Evolutionary conservation across 2,329 filamentous ascomycete genomes (phyloP).

Genomic region (Calonectria fujianensis): DNA sequence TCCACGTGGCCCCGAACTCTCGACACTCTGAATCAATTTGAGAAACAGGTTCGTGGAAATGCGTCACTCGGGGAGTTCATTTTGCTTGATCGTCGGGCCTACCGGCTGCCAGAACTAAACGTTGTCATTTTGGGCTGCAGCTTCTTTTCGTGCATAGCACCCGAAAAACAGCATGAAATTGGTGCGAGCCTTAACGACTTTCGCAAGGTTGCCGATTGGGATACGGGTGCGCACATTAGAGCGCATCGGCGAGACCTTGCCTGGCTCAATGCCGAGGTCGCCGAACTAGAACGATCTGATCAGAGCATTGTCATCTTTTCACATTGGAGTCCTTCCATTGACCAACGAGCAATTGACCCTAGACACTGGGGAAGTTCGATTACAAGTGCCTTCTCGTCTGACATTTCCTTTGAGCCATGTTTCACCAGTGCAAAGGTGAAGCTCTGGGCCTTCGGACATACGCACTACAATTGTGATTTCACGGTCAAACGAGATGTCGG

Average conservation of each 20-base stretch:
- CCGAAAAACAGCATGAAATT: slow-evolving; percentile 61
- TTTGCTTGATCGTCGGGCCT: slow-evolving; percentile 60
- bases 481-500: slow-evolving; percentile 26
- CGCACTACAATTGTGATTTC: slow-evolving; percentile 68
- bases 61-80: slow-evolving; percentile 61
- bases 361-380: slow-evolving; percentile 57
- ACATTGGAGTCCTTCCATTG: slow-evolving; percentile 64
- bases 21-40: slow-evolving; percentile 56
- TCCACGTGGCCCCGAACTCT: slow-evolving; percentile 61
- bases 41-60: slow-evolving; percentile 52
- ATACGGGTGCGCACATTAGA: slow-evolving; percentile 60
- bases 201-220: slow-evolving; percentile 66
- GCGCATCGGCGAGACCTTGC: slow-evolving; percentile 62
- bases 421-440: slow-evolving; percentile 60
- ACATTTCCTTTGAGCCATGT: slow-evolving; percentile 60
- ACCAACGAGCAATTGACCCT: slow-evolving; percentile 59
- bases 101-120: slow-evolving; percentile 49
- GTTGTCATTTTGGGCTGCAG: slow-evolving; percentile 62
- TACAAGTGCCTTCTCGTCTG: slow-evolving; percentile 61
- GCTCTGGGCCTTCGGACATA: slow-evolving; percentile 70
- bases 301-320: slow-evolving; percentile 62
- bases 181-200: slow-evolving; percentile 71
- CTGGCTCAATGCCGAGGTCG: slow-evolving; percentile 65
- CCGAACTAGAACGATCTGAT: slow-evolving; percentile 51
- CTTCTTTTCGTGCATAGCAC: slow-evolving; percentile 69